Percentiles rank a stretch among this genome's conserved stretches.
Conservation (phyloP, 1,284 basidiomycete genomes). For the Leccinum huronense region DNA sequence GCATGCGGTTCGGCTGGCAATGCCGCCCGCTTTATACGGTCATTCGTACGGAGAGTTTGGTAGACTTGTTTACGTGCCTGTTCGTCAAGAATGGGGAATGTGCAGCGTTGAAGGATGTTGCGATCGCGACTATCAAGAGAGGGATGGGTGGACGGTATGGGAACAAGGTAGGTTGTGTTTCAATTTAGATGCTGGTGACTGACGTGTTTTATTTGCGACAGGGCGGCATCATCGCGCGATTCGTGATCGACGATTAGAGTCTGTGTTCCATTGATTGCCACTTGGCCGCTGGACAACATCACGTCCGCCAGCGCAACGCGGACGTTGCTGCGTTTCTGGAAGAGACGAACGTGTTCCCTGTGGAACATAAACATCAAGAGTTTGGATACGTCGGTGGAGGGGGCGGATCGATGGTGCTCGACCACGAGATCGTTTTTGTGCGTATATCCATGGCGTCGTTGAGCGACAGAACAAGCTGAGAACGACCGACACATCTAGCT, state of each 20-base stretch:
- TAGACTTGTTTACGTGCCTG: slow-evolving; percentile 87
- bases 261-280: slow-evolving; percentile 96
- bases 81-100: slow-evolving; percentile 75
- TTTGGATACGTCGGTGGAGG: slow-evolving; percentile 85
- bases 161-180: slow-evolving; percentile 71
- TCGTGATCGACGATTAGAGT: slow-evolving; percentile 88
- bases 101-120: slow-evolving; percentile 62
- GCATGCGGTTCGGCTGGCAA: slow-evolving; percentile 65
- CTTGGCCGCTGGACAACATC: slow-evolving; percentile 89
- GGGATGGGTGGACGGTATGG: slow-evolving; percentile 93
- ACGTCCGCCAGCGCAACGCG: slow-evolving; percentile 79
- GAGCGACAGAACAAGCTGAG: background rate
- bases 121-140: slow-evolving; percentile 81
- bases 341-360: slow-evolving; percentile 69
- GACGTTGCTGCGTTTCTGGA: slow-evolving; percentile 87
- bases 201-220: slow-evolving; percentile 30
- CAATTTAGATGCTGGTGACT: background rate
- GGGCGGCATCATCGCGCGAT: slow-evolving; percentile 90
- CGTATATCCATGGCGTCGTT: slow-evolving; percentile 36
- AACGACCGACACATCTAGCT: slow-evolving; percentile 42
- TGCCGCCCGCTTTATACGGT: slow-evolving; percentile 73
- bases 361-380: slow-evolving; percentile 38
- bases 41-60: slow-evolving; percentile 84
- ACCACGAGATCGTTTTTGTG: slow-evolving; percentile 93
- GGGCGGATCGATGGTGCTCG: slow-evolving; percentile 90